Percentiles rank a stretch among this genome's conserved stretches.
Conservation (phyloP, 306 rosid genomes). For the Quercus rubra region DNA sequence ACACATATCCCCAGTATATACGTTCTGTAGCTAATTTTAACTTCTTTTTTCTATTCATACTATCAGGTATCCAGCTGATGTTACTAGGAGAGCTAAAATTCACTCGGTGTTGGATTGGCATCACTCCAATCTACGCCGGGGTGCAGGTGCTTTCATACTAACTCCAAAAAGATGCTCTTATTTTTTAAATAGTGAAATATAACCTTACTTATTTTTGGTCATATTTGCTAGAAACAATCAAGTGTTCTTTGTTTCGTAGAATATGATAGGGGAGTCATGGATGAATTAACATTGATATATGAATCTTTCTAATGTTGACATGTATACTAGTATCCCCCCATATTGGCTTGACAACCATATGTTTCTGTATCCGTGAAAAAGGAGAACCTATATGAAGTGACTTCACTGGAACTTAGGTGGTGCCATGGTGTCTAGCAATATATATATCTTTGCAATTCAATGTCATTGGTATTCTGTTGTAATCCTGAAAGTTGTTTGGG, state of each 20-base stretch:
- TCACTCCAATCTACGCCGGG: constrained; percentile 72
- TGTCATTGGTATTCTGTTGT: no score
- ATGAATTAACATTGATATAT: not conserved
- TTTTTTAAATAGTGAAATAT: not conserved
- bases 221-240: not conserved
- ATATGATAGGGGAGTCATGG: not conserved
- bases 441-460: no score
- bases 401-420: not conserved
- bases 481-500: no score
- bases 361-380: not conserved
- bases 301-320: not conserved
- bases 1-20: not conserved
- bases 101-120: constrained; percentile 87
- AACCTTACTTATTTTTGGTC: not conserved
- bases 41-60: constrained; percentile 16
- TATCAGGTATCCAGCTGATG: constrained; percentile 85
- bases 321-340: not conserved
- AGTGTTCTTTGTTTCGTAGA: constrained; percentile 2
- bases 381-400: not conserved
- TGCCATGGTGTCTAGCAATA: not conserved
- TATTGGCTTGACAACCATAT: not conserved
- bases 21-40: not conserved
- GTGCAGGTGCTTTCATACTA: constrained; percentile 56
- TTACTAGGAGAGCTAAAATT: constrained; percentile 74
- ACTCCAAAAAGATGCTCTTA: constrained; percentile 1